phyloP scores from a whole-genome alignment of 805 yeast genomes.

The Yarrowia hollandica region DNA sequence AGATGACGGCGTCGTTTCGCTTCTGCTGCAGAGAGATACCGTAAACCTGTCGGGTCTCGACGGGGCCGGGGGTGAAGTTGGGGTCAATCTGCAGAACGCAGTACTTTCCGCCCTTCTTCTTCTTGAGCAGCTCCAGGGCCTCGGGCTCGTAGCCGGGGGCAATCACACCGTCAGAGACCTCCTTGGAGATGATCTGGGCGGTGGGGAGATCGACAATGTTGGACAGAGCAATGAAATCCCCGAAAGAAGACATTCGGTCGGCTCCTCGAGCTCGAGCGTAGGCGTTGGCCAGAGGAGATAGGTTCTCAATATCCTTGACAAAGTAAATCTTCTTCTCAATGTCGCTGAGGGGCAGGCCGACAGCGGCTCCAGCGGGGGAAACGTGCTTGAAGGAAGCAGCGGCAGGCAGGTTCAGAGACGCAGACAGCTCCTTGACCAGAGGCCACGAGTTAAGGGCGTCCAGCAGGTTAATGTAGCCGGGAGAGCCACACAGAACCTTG shows the following conservation, averaged over 20 bases:
- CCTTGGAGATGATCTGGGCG: slow-evolving; percentile 94
- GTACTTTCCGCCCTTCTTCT: slow-evolving; percentile 97
- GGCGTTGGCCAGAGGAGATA: slow-evolving; percentile 96
- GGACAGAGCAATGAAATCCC: slow-evolving; percentile 96
- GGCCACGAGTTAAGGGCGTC: slow-evolving; percentile 99
- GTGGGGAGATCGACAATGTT: slow-evolving; percentile 96
- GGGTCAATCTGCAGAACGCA: slow-evolving; percentile 96
- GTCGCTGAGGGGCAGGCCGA: slow-evolving; percentile 89
- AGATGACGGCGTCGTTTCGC: slow-evolving; percentile 96
- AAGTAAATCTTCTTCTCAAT: slow-evolving; percentile 93
- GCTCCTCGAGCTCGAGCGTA: slow-evolving; percentile 99
- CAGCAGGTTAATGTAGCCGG: slow-evolving; percentile 94
- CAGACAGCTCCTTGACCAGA: slow-evolving; percentile 92
- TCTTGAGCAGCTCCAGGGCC: slow-evolving; percentile 82
- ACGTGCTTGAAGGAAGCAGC: slow-evolving; percentile 99
- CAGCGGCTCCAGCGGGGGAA: slow-evolving; percentile 98
- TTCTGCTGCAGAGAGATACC: slow-evolving; percentile 95
- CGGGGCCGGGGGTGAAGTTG: slow-evolving; percentile 73
- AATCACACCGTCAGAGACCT: slow-evolving; percentile 97
- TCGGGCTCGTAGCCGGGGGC: slow-evolving; percentile 96
- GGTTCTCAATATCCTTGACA: slow-evolving; percentile 89
- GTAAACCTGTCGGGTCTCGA: slow-evolving; percentile 92
- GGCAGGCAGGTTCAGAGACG: slow-evolving; percentile 92
- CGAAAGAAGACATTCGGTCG: slow-evolving; percentile 98
- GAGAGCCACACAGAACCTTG: slow-evolving; percentile 90